Percentiles rank a stretch among this genome's conserved stretches.
Conservation (phyloP, 345 rosid species). For the Camelina hispida region DNA sequence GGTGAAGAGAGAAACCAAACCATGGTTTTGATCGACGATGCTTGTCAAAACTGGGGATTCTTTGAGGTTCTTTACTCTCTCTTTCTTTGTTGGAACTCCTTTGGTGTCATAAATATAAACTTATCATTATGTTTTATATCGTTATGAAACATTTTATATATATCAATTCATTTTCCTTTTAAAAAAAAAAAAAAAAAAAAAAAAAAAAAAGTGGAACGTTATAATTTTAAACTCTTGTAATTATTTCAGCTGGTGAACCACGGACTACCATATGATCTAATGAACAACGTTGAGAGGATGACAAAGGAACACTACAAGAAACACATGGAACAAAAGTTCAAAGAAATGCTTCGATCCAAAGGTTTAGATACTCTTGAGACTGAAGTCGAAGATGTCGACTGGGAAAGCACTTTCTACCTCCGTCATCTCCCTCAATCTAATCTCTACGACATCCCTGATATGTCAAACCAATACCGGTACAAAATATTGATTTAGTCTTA, state of each 20-base stretch:
- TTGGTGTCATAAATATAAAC: not conserved
- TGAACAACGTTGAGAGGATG: slow-evolving; percentile 74
- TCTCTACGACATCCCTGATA: slow-evolving; percentile 62
- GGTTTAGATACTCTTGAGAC: slow-evolving; percentile 61
- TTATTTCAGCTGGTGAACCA: slow-evolving; percentile 63
- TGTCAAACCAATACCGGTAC: slow-evolving; percentile 59
- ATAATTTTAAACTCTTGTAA: not conserved
- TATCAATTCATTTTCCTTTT: not conserved
- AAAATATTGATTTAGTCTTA: not conserved
- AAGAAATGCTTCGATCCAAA: slow-evolving; percentile 63
- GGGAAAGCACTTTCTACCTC: slow-evolving; percentile 84
- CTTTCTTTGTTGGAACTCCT: not conserved
- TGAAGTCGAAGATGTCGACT: slow-evolving; percentile 65
- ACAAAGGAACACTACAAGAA: slow-evolving; percentile 72
- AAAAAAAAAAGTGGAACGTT: slow-evolving; percentile 4
- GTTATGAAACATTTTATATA: not conserved
- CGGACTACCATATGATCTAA: slow-evolving; percentile 65
- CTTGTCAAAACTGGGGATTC: slow-evolving; percentile 88
- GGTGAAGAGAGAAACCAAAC: slow-evolving; percentile 61
- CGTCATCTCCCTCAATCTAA: slow-evolving; percentile 71
- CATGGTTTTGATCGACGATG: slow-evolving; percentile 68
- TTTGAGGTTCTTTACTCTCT: slow-evolving; percentile 62
- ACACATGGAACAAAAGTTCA: slow-evolving; percentile 69
- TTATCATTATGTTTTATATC: not conserved
- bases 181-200: too few species aligned